Evolutionary conservation across 2,329 filamentous ascomycete genomes (phyloP).

Genomic region (Plectosphaerella cucumerina): DNA sequence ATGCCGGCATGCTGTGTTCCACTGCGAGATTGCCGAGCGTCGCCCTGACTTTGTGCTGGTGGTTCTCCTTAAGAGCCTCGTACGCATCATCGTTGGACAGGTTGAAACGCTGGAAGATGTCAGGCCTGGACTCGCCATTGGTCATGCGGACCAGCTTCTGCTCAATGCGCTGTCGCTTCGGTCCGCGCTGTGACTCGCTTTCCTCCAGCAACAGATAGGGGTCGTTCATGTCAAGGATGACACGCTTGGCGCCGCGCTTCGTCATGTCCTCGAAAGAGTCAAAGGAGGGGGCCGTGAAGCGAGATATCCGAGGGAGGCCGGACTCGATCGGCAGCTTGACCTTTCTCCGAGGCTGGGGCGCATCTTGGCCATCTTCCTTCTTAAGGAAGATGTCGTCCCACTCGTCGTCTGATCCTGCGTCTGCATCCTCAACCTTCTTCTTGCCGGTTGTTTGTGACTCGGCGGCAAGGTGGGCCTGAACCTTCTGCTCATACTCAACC

Average conservation of each 20-base stretch:
- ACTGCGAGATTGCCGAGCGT: slow-evolving; percentile 89
- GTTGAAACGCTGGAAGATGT: slow-evolving; percentile 81
- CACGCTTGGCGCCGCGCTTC: slow-evolving; percentile 68
- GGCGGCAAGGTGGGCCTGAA: slow-evolving; percentile 18
- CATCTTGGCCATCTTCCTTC: slow-evolving; percentile 38
- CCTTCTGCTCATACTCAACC: slow-evolving; percentile 28
- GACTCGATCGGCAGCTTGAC: slow-evolving; percentile 62
- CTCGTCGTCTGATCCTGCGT: slow-evolving; percentile 44
- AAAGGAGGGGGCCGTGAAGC: slow-evolving; percentile 65
- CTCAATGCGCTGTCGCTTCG: slow-evolving; percentile 54
- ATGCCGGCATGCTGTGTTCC: slow-evolving; percentile 88
- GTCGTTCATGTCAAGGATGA: slow-evolving; percentile 84
- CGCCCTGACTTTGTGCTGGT: slow-evolving; percentile 91
- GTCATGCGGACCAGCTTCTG: slow-evolving; percentile 62
- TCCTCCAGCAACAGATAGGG: slow-evolving; percentile 82
- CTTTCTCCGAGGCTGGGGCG: slow-evolving; percentile 51
- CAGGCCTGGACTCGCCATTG: slow-evolving; percentile 65
- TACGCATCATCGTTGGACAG: slow-evolving; percentile 96
- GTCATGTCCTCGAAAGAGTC: slow-evolving; percentile 77
- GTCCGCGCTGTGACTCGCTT: slow-evolving; percentile 57
- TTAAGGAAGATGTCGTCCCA: slow-evolving; percentile 59
- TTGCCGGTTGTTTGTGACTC: slow-evolving; percentile 14
- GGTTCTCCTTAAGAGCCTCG: slow-evolving; percentile 92
- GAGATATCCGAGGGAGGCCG: slow-evolving; percentile 53
- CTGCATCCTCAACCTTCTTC: slow-evolving; percentile 12